phyloP scores from a whole-genome alignment of 2,329 filamentous ascomycete genomes.

The Curvularia lunata region DNA sequence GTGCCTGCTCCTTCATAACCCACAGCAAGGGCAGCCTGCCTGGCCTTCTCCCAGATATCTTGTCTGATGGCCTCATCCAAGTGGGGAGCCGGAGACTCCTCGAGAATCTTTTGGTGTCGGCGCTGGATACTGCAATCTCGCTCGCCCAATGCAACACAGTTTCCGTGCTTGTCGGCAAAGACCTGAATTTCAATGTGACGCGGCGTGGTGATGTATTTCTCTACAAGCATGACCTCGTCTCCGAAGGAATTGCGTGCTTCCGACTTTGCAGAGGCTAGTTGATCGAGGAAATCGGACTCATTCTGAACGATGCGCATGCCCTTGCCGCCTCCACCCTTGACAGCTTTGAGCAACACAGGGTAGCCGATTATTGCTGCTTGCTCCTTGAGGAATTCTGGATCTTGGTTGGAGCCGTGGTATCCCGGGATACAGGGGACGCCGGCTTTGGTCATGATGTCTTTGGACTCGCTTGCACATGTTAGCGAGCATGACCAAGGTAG shows the following conservation, averaged over 20 bases:
- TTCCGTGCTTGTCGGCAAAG: conserved; percentile 70
- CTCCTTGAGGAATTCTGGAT: conserved; percentile 64
- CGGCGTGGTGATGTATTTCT: conserved; percentile 72
- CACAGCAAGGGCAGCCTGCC: conserved; percentile 67
- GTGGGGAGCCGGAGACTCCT: conserved; percentile 70
- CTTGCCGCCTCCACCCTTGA: conserved; percentile 71
- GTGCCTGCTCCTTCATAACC: conserved; percentile 71
- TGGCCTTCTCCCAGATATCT: conserved; percentile 69
- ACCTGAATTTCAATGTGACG: conserved; percentile 72
- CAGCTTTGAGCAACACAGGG: conserved; percentile 69
- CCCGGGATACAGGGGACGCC: conserved; percentile 95
- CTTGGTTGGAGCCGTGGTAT: conserved; percentile 88
- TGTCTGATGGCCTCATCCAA: conserved; percentile 65
- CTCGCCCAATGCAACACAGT: conserved; percentile 68
- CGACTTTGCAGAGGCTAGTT: conserved; percentile 68
- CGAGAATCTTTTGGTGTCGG: conserved; percentile 70
- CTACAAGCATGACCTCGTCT: conserved; percentile 70
- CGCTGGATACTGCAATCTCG: conserved; percentile 71
- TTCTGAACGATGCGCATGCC: conserved; percentile 69
- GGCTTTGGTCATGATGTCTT: conserved; percentile 96
- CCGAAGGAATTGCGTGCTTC: conserved; percentile 70
- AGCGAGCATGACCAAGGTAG: conserved; percentile 2
- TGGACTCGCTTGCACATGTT: conserved; percentile 65
- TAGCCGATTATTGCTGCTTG: conserved; percentile 76
- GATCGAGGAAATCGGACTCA: conserved; percentile 64